Base-by-base conservation (phyloP, 2,329 filamentous ascomycete species). In the Trematosphaeria pertusa region DNA sequence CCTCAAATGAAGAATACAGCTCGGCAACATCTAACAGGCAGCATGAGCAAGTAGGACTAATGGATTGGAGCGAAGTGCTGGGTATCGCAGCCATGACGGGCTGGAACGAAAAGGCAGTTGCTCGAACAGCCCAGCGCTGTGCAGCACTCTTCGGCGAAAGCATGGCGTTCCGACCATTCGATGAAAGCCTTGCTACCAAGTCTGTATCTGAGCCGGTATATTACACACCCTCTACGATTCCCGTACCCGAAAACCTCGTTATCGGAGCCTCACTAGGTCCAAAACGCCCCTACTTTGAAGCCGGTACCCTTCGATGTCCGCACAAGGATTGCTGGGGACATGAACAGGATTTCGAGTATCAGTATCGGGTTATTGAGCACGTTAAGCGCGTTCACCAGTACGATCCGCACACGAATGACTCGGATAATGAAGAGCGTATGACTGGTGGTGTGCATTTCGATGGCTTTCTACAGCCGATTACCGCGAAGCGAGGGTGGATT, bases 11-110 rank as follows among this genome's bases (percentile, higher is more conserved):
- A 17, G 48, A 58, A 2, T 46, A 48, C 17, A 22, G 34, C 14
- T 56, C 53, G 11, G 56, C 21, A 18, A 46, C 32, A 10, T 50
- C 50, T 18, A 53, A 61, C 33, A 36, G 48, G 34, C 42, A 41
- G 18, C n/a, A n/a, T n/a, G 30, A 20, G 15, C 50, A 59, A 30
- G 46, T 46, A 24, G 56, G 61, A 11, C 51, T 69, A 5, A 56
- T 70, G 17, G 88, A 95, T 73, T 97, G 93, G 93, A 88, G 85
- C 56, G 89, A 96, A 56, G 82, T 97, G 1, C 73, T 97, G 20
- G 89, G 89, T 0, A 79, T 91, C 1, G 93, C 93, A 2, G 81
- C 89, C 0, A 73, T 95, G 38, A 82, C 82, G 2, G 90, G 88
- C 0, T 92, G 91, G 71, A 52, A 68, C 17, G 76, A 87, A 1